Percentiles rank a stretch among this genome's conserved stretches.
phyloP scores from a whole-genome alignment of 2,329 filamentous ascomycete genomes.

The Aphanocladium album region DNA sequence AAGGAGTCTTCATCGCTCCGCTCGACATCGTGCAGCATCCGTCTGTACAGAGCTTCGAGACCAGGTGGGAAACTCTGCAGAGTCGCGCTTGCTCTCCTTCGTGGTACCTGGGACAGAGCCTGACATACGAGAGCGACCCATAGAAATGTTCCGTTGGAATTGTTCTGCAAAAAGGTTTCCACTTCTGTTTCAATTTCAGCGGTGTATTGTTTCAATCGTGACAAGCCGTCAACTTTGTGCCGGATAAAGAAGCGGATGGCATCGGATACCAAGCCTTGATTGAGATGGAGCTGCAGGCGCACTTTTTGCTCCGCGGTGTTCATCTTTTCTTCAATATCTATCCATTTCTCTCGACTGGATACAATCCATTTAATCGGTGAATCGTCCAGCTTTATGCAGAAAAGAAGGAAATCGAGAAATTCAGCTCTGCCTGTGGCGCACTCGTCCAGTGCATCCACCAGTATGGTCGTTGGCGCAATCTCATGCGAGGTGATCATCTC shows the following conservation, averaged over 20 bases:
- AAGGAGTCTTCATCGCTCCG: not conserved
- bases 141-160: constrained; percentile 35
- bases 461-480: constrained; percentile 24
- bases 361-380: constrained; percentile 35
- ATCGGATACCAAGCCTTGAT: constrained; percentile 26
- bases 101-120: not conserved
- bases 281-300: constrained; percentile 33
- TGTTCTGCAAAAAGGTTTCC: constrained; percentile 18
- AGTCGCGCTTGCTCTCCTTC: not conserved
- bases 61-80: not conserved
- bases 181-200: constrained; percentile 5
- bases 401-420: constrained; percentile 33
- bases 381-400: constrained; percentile 16
- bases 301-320: constrained; percentile 16
- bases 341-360: constrained; percentile 33
- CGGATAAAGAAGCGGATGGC: constrained; percentile 36
- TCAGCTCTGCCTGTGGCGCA: constrained; percentile 26
- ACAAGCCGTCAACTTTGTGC: constrained; percentile 27
- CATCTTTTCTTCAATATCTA: constrained; percentile 29
- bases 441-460: constrained; percentile 46
- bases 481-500: constrained; percentile 33
- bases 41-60: not conserved
- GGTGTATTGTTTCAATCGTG: constrained; percentile 15
- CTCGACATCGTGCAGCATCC: not conserved
- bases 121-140: constrained; percentile 28